Base-by-base conservation (phyloP, 768 basidiomycete genomes). In the Phlegmacium glaucopus region DNA sequence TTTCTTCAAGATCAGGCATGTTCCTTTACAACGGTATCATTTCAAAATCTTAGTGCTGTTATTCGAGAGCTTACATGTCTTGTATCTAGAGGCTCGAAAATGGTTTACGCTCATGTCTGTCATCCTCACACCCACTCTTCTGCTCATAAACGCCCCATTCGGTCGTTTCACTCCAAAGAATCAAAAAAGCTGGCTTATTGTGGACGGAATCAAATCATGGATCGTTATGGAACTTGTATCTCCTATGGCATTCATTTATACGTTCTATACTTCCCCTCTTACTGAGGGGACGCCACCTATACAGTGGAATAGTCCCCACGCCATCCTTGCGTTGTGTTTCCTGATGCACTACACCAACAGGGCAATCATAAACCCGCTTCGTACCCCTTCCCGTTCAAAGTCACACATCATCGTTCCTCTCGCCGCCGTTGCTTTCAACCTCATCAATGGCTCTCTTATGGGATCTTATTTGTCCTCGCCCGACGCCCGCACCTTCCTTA, bases 261-360 rank as follows among this genome's bases (percentile, higher is more conserved):
- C 75, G 0, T 75, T 80, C 62, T 52, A 71, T 22, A 65, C 67
- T 3, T 72, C 77, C 0, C 82, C 83, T 1, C 70, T 81, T 37
- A 72, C 77, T 0, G 51, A 66, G 29, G 60, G 69, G 18, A 42
- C 64, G 3, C 57, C 61, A 53, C 36, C 65, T 54, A 32, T 58
- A 50, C 50, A 57, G 3, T 58, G 74, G 41, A 50, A 69, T 4
- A 60, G 63, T 42, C 72, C 79, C 0, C 72, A 79, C 32, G 65
- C 68, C 16, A 42, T 89, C 42, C 72, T 91, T 45, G 71, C 74
- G 11, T 52, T 61, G 6, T 71, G 86, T 43, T 94, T 77, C 65
- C 62, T 93, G 41, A 45, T 75, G 1, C 93, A 96, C 70, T 95
- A 97, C 66, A 52, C 77, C 44, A 93, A 95, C 66, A 88, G 94